These are phyloP conservation scores for Cotoneaster glaucophyllus DNA, from an alignment of 306 rosid species.

Conservation along the genomic window DNA sequence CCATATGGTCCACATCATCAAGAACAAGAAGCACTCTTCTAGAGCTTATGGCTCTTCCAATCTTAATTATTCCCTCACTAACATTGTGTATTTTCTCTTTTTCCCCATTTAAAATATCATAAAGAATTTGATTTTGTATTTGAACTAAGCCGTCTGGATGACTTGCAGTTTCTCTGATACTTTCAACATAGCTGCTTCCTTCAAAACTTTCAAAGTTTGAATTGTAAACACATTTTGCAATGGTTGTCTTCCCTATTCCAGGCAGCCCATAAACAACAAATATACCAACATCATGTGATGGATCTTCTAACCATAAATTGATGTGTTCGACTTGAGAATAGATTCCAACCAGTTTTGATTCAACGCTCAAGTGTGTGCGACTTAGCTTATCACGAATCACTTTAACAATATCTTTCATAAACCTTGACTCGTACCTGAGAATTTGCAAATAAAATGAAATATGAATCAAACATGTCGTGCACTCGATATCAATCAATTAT, in stretches of 20 bases:
- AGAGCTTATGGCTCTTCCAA: neutral
- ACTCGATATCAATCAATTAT: no score
- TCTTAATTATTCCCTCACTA: neutral
- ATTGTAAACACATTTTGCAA: neutral
- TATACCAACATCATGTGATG: neutral
- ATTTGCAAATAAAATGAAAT: neutral
- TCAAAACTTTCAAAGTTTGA: neutral
- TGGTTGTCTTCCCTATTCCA: slow-evolving; percentile 7
- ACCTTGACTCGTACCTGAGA: neutral
- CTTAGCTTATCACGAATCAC: neutral
- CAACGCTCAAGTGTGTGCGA: neutral
- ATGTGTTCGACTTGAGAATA: neutral
- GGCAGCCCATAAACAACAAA: neutral
- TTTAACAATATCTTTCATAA: neutral
- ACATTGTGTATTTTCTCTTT: neutral
- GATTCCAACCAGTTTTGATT: neutral
- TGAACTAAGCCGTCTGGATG: neutral
- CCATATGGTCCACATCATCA: neutral
- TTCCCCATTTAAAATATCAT: neutral
- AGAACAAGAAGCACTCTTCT: neutral
- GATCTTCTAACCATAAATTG: neutral
- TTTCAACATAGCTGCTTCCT: slow-evolving; percentile 2
- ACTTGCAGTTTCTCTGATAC: neutral
- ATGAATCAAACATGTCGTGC: no score
- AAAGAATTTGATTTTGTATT: neutral